Base-by-base conservation (phyloP, 1,284 basidiomycete species). In the Boletellus deceptivus region DNA sequence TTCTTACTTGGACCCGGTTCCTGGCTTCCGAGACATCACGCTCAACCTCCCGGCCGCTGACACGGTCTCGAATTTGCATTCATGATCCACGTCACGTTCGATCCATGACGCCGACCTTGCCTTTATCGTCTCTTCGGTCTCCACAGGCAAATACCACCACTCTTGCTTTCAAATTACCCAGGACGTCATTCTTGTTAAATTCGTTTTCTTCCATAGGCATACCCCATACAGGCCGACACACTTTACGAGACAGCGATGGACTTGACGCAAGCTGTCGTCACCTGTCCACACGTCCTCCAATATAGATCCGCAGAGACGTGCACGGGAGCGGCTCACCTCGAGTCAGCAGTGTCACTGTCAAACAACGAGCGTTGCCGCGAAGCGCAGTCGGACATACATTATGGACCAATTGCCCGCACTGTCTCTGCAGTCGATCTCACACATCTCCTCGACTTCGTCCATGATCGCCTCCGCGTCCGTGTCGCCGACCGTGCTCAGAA, bases 361-460 rank as follows among this genome's bases (percentile, higher is more conserved):
- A 46, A 40, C 45, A 37, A 49, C 55, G 25, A 69, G 53, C 42
- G 65, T 69, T 52, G 64, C 68, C 44, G 53, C 65, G 58, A 89
- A 84, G 39, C 89, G 75, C 55, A 92, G 63, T 41, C 89, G 71
- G 43, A 83, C 80, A 62, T 90, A 91, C 76, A 89, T 82, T 67
- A 89, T 70, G 39, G 78, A 71, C 87, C 87, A 89, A 3, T 77
- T 76, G 8, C 83, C 84, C 40, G 70, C 69, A 17, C 63, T 68
- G 60, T 84, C 80, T 59, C 71, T 76, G 67, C 79, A 83, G 59
- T 90, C 89, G 6, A 80, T 67, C 31, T 69, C 69, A 56, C 81
- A 84, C 34, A 78, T 70, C 31, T 83, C 74, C 47, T 76, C 76
- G 2, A 86, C 84, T 62, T 90, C 83, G n/a, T 75, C 59, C 64